Evolutionary conservation across 83 land plant species (phyloP).

Genomic region (Picea engelmannii): DNA sequence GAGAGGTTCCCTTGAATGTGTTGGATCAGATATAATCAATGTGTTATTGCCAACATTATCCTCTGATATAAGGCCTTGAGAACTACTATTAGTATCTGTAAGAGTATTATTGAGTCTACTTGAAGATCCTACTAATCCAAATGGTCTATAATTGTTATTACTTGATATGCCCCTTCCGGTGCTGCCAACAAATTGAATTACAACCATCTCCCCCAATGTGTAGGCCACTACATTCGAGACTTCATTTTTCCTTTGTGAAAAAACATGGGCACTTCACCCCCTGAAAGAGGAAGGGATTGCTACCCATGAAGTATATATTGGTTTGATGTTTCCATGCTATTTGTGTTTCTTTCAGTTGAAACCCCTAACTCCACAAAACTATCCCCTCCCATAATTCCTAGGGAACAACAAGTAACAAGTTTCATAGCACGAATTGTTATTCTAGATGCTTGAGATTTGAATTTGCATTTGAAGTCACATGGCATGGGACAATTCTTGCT

Average conservation of each 20-base stretch:
- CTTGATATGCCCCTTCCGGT: not conserved
- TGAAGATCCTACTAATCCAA: slow-evolving; percentile 3
- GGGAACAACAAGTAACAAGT: too few relatives aligned
- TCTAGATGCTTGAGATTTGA: too few relatives aligned
- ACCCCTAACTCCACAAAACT: too few relatives aligned
- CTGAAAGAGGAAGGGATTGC: too few relatives aligned
- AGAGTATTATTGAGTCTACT: slow-evolving; percentile 1
- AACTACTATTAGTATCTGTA: slow-evolving; percentile 1
- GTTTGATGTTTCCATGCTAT: too few relatives aligned
- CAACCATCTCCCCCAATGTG: slow-evolving; percentile 7
- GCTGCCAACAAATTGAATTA: not conserved
- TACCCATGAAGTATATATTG: too few relatives aligned
- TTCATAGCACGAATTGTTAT: too few relatives aligned
- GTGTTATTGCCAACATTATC: slow-evolving; percentile 1
- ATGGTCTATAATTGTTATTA: not conserved
- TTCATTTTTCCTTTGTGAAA: slow-evolving; percentile 6
- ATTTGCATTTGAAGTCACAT: too few relatives aligned
- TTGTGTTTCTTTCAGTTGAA: too few relatives aligned
- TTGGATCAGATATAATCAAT: not conserved
- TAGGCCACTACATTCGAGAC: not conserved
- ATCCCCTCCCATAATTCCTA: too few relatives aligned
- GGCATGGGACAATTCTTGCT: too few relatives aligned
- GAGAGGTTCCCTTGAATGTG: slow-evolving; percentile 18
- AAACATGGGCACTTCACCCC: slow-evolving; percentile 2
- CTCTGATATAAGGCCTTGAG: not conserved